Evolutionary conservation across 805 yeast genomes (phyloP), one percentile per base, ranked within the genome.

Genomic region (Saturnispora besseyi): DNA sequence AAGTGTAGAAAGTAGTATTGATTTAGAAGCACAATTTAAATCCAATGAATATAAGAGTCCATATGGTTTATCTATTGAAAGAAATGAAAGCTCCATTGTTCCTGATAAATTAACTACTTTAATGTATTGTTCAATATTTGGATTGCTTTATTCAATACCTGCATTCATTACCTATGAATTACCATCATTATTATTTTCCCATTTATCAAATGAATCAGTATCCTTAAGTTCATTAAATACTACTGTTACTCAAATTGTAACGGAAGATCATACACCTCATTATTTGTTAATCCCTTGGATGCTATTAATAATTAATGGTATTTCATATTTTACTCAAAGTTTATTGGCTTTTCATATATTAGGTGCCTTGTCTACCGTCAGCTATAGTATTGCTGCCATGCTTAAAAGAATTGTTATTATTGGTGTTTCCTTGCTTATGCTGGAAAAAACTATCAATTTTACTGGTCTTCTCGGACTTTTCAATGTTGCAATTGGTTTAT

Each of bases 391-490:
- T 51, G 96, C 96, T 3, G 81, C 87, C 41, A 76, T 89, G 77
- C 77, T 89, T 78, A 89, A 89, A 67, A 79, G 96, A 59, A 84
- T 89, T n/a, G 84, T 87, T 1, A 78, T 89, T 30, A 88, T 89
- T 41, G 75, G 84, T 1, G 82, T 83, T 1, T 86, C 96, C 58
- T 85, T 90, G 69, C 51, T 84, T 38, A 77, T 75, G 72, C 75
- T 73, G 34, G 82, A 82, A 26, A 75, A 73, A 22, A 57, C 60
- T 15, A 64, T 81, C n/a, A 67, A 78, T 2, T 46, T 66, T 1
- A 60, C 65, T 21, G 87, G 82, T 59, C 45, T 65, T 3, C 31
- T 70, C 12, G 88, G 88, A 0, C 58, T 83, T 13, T 34, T 67
- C 2, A 64, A 78, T 41, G 78, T 82, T 36, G 75, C 72, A 3